These are phyloP conservation scores for Phytopythium mirpurense DNA, from an alignment of 352 stramenopile species.

Conservation along the genomic window DNA sequence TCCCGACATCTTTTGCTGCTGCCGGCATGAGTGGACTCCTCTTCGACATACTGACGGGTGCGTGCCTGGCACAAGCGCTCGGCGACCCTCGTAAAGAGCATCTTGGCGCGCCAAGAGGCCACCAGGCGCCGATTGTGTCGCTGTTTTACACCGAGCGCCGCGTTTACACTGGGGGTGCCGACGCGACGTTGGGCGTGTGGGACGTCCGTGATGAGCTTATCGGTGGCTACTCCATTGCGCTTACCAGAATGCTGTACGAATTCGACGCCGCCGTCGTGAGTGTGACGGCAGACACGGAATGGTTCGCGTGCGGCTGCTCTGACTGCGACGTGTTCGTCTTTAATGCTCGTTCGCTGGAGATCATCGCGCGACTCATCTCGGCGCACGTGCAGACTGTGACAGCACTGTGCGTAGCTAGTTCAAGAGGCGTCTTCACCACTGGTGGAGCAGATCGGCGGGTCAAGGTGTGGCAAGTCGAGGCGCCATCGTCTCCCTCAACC, in stretches of 20 bases:
- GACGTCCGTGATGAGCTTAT: constrained; percentile 47
- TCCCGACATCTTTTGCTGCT: constrained; percentile 52
- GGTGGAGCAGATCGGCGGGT: constrained; percentile 53
- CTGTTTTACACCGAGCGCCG: constrained; percentile 50
- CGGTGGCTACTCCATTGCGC: constrained; percentile 38
- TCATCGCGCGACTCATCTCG: constrained; percentile 46
- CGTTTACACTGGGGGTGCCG: constrained; percentile 69
- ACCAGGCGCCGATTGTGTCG: constrained; percentile 64
- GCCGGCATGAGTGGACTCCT: constrained; percentile 40
- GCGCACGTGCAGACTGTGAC: constrained; percentile 49
- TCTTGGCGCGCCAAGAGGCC: constrained; percentile 49
- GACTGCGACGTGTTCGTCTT: constrained; percentile 77
- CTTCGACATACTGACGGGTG: constrained; percentile 63
- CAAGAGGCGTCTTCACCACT: constrained; percentile 38
- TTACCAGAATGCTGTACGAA: constrained; percentile 46
- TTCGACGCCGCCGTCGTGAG: constrained; percentile 77
- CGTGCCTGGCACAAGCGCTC: constrained; percentile 57
- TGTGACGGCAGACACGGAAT: constrained; percentile 44
- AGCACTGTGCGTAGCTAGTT: constrained; percentile 39
- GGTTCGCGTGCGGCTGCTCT: constrained; percentile 51
- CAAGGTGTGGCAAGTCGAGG: constrained; percentile 56
- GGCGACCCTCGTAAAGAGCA: constrained; percentile 60
- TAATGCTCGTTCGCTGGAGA: constrained; percentile 28
- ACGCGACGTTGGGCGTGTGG: constrained; percentile 63
- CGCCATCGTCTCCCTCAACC: constrained; percentile 10